These are phyloP conservation scores for Pythium phragmitis DNA, from an alignment of 352 stramenopile genomes.

Conservation along the genomic window DNA sequence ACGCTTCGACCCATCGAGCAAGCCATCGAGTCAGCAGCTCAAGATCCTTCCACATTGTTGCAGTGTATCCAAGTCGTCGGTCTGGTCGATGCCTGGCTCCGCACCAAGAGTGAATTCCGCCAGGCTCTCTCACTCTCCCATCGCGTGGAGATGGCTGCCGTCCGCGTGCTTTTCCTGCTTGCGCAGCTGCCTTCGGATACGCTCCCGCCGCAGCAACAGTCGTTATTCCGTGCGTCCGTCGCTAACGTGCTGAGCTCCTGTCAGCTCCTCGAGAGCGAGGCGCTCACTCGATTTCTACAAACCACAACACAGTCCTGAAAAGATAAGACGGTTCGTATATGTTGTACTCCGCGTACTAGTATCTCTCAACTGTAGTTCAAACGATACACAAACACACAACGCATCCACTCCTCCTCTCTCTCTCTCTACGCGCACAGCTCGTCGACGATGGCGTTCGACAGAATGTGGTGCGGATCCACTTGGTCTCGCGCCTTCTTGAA, in stretches of 20 bases:
- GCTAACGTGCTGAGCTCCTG: background rate
- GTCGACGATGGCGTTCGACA: slow-evolving; percentile 91
- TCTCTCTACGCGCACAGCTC: slow-evolving; percentile 47
- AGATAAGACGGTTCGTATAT: background rate
- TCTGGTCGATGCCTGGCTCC: background rate
- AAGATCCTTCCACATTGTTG: background rate
- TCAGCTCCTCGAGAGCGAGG: slow-evolving; percentile 13
- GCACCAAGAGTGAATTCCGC: no score
- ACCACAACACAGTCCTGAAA: background rate
- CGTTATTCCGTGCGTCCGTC: slow-evolving; percentile 4
- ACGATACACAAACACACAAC: background rate
- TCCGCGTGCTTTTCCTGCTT: slow-evolving; percentile 15
- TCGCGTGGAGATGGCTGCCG: slow-evolving; percentile 11
- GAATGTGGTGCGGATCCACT: slow-evolving; percentile 92
- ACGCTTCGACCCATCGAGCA: slow-evolving; percentile 1
- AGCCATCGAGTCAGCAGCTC: slow-evolving; percentile 1
- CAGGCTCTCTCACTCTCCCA: background rate
- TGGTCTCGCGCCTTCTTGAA: slow-evolving; percentile 89
- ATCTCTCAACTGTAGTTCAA: background rate
- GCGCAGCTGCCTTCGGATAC: background rate
- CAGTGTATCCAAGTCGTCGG: slow-evolving; percentile 10
- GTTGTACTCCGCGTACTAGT: background rate
- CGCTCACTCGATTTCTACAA: slow-evolving; percentile 7
- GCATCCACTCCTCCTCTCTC: background rate
- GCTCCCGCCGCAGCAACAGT: background rate